Base-by-base conservation (phyloP, 768 basidiomycete genomes). In the Mrakia gelida region DNA sequence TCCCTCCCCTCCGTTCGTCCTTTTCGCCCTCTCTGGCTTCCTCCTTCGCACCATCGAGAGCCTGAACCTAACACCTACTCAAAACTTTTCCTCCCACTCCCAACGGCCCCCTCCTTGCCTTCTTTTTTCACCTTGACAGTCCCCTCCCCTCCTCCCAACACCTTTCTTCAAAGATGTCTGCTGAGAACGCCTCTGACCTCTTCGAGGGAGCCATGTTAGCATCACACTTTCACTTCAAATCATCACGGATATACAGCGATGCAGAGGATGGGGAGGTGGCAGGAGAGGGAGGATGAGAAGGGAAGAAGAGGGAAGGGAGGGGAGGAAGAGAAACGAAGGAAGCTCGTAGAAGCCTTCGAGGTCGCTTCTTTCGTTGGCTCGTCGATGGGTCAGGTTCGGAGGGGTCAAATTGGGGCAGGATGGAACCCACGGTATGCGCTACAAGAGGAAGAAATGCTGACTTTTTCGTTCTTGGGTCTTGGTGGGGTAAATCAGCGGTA, bases 171-270 rank as follows among this genome's bases (percentile, higher is more conserved):
- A 75, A 75, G 65, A 76, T 76, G 75, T 76, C 75, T 30, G 75
- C 75, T 76, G 75, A 76, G 71, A 67, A 76, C 43, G 75, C 67
- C 67, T 70, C 67, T 70, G 67, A 70, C 67, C 67, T 71, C 67
- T 76, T 71, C 71, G 68, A 71, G 38, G 75, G 75, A 68, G 75
- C 75, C 71, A 76, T 76, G 75, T 76, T 52, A 71, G 75, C 70
- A 15, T 38, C 13, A 15, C 49, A 3, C 30, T 38, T 62, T 38
- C 21, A 15, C 49, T 32, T 43, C 52, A 15, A 4, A 0, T 34
- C 9, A 38, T 11, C 21, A n/a, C 30, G 54, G 34, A 30, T 11
- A n/a, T 15, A 30, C 52, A 18, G 9, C 10, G 52, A 45, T 2
- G 6, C 68, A 28, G 49, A 26, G 13, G 26, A 21, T 1, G 49